phyloP scores from a whole-genome alignment of 495 filamentous ascomycete species.

The Penicillium daleae region DNA sequence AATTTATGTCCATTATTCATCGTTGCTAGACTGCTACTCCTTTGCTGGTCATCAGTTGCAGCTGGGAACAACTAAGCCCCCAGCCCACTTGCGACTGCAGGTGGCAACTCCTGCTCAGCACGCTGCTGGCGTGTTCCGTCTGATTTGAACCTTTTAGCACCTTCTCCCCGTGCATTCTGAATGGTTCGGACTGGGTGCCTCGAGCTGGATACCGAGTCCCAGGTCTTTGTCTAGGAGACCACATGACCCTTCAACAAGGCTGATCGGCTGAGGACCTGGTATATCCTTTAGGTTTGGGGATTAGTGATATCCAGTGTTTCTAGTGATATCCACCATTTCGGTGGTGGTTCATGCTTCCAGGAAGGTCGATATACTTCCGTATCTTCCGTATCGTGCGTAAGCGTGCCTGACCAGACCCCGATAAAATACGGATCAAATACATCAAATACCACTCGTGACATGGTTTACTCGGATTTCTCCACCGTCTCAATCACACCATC shows the following conservation, averaged over 20 bases:
- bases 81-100: background rate
- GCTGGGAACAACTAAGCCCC: background rate
- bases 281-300: background rate
- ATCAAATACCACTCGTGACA: background rate
- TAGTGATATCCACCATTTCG: background rate
- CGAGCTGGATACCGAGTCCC: conserved; percentile 10
- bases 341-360: background rate
- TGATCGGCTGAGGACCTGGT: background rate
- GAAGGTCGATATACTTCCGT: background rate
- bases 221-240: background rate
- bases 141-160: background rate
- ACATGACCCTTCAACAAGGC: background rate
- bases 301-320: background rate
- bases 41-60: background rate
- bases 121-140: background rate
- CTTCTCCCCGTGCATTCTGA: background rate
- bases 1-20: background rate
- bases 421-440: conserved; percentile 6
- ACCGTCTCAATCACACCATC: conserved; percentile 47
- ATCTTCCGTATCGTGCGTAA: conserved; percentile 3
- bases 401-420: background rate
- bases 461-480: conserved; percentile 3
- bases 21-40: too few relatives aligned
- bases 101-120: conserved; percentile 20
- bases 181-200: conserved; percentile 3